Base-by-base conservation (phyloP, 2,329 filamentous ascomycete genomes). In the Venturia carpophila region DNA sequence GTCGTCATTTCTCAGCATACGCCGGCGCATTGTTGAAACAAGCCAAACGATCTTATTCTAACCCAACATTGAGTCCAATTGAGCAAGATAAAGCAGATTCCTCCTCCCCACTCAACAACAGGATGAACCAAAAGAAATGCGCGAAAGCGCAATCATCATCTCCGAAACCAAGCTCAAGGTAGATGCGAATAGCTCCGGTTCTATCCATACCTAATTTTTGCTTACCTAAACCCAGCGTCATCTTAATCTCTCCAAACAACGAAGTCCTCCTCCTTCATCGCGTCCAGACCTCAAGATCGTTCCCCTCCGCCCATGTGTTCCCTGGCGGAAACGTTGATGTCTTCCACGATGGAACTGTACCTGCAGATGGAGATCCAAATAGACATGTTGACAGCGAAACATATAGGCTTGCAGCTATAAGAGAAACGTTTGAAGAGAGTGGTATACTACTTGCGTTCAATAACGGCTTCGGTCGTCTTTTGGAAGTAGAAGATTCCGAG, bases 361-460 rank as follows among this genome's bases (percentile, higher is more conserved):
- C 84, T 0, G 75, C 76, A 0, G 72, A 76, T 0, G 80, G 80
- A 19, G 79, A 84, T 37, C 75, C 79, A 0, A 78, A 76, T 11
- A 79, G 87, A 15, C 92, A 97, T 70, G 75, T 79, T 13, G 92
- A 97, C 73, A 86, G 86, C 0, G 77, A 80, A 0, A 83, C 85
- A 3, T 97, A 97, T 72, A 82, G 92, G n/a, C 76, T 90, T 43
- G 92, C 88, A 6, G 94, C 92, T 0, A 85, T 97, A 30, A 82
- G 94, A 7, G 94, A 97, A 79, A 91, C 91, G 0, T 97, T 97
- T 72, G 94, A 99, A 74, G 94, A 97, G 78, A 92, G 90, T 68
- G 94, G 94, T 0, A 91, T 97, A 64, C 77, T 97, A 34, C 81
- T 97, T 3, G 91, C 90, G 0, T 79, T 78, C 30, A 77, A 75